Base-by-base conservation (phyloP, 345 rosid genomes). In the Passiflora organensis region DNA sequence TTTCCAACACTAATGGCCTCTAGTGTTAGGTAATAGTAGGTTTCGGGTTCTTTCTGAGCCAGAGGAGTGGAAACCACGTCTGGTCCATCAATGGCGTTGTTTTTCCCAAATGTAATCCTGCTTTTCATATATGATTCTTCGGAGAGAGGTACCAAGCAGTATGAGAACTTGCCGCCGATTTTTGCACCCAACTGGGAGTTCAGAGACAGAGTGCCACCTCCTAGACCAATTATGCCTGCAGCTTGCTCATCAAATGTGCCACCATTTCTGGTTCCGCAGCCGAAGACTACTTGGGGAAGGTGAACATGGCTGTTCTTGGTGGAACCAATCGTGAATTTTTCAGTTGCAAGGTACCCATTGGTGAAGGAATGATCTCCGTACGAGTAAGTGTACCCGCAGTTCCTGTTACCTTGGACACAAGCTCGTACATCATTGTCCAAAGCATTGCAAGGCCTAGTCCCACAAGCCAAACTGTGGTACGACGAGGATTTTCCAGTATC, bases 161-260 rank as follows among this genome's bases (percentile, higher is more conserved):
- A 82, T 0, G 93, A 79, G 55, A 87, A 84, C 36, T 58, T 80
- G 13, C 75, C 71, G 5, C 66, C 64, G 15, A 75, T 66, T 0
- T 70, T 39, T 4, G 64, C 14, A 1, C 76, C 62, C 6, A 81
- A 16, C 34, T 86, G 95, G 1, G 81, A 67, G 13, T 78, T 16
- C 3, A 87, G 24, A 0, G 91, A 87, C 32, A 82, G 68, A 2
- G 77, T 51, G 17, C 88, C 83, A 0, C 83, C 78, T 1, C 89
- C 85, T 0, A 87, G 86, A 2, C 91, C 95, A 14, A 82, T 28
- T n/a, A 83, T 76, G 1, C 88, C 88, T 0, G 87, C 72, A 5
- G 87, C 90, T 1, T 19, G 24, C 25, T 67, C 63, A 18, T 80
- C 79, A n/a, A 74, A 81, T 0, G 53, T 48, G 19, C 88, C 83